These are phyloP conservation scores for Agaricus subrufescens DNA, from an alignment of 768 basidiomycete genomes.

Conservation along the genomic window DNA sequence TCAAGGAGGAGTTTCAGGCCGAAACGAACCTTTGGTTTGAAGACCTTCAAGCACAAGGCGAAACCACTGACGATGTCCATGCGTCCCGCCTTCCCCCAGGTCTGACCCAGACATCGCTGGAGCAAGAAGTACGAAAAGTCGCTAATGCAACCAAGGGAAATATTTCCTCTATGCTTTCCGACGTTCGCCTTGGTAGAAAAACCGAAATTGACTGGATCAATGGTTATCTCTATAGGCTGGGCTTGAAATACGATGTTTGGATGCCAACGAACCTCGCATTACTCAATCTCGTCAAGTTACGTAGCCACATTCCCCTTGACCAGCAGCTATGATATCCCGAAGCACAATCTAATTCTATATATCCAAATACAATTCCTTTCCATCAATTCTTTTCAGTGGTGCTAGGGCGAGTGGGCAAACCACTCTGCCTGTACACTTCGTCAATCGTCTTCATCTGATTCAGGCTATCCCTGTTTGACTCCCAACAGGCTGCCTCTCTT, in stretches of 20 bases:
- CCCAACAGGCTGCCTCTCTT: constrained; percentile 48
- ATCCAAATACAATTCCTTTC: not conserved
- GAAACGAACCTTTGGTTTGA: constrained; percentile 33
- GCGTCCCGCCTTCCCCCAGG: constrained; percentile 39
- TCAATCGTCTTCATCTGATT: constrained; percentile 57
- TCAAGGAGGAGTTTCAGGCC: constrained; percentile 43
- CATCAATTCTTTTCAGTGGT: not conserved
- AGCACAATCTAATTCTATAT: not conserved
- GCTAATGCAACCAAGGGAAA: constrained; percentile 57
- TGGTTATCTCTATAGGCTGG: constrained; percentile 72
- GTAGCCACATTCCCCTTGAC: constrained; percentile 51
- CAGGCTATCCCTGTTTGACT: constrained; percentile 48
- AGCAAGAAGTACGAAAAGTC: constrained; percentile 54
- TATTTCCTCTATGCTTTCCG: constrained; percentile 77
- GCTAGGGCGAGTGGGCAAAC: constrained; percentile 14
- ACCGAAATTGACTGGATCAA: constrained; percentile 85
- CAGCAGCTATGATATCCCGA: constrained; percentile 25
- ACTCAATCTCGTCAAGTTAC: constrained; percentile 55
- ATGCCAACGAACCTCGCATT: constrained; percentile 58
- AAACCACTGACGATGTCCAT: constrained; percentile 20
- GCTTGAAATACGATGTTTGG: constrained; percentile 46
- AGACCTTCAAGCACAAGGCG: constrained; percentile 22
- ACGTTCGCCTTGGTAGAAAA: constrained; percentile 51
- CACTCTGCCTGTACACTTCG: constrained; percentile 43
- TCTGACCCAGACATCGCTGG: constrained; percentile 41